Percentiles rank a stretch among this genome's conserved stretches.
Conservation (phyloP, 2,329 filamentous ascomycete species). For the Arachnopeziza araneosa region DNA sequence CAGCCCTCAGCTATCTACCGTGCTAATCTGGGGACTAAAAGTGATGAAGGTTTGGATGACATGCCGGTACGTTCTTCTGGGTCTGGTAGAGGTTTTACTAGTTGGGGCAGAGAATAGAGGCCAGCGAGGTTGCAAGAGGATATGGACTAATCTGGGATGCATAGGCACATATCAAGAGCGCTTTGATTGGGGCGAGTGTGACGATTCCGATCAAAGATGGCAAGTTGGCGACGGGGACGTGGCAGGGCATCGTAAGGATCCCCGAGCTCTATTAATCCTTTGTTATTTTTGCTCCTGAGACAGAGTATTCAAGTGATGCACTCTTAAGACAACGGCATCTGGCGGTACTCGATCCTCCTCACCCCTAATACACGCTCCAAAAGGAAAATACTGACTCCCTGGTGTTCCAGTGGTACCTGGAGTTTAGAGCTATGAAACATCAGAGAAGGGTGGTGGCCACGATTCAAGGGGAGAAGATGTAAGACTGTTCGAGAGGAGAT, state of each 20-base stretch:
- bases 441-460: constrained; percentile 81
- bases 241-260: constrained; percentile 88
- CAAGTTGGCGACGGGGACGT: constrained; percentile 63
- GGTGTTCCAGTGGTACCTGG: constrained; percentile 96
- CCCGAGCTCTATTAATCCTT: too few relatives aligned
- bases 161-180: constrained; percentile 87
- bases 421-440: constrained; percentile 76
- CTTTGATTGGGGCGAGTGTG: constrained; percentile 81
- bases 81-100: too few relatives aligned
- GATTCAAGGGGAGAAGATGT: constrained; percentile 77
- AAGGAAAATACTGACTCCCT: too few relatives aligned
- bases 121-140: too few relatives aligned
- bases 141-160: not conserved
- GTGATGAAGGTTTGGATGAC: constrained; percentile 83
- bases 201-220: constrained; percentile 89
- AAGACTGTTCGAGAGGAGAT: not conserved
- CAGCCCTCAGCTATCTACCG: too few relatives aligned
- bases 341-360: too few relatives aligned
- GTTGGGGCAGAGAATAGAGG: too few relatives aligned
- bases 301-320: too few relatives aligned
- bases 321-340: too few relatives aligned
- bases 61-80: constrained; percentile 72
- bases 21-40: constrained; percentile 21
- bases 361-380: too few relatives aligned
- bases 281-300: too few relatives aligned